Base-by-base conservation (phyloP, 768 basidiomycete species). In the Amanita brunnescens region DNA sequence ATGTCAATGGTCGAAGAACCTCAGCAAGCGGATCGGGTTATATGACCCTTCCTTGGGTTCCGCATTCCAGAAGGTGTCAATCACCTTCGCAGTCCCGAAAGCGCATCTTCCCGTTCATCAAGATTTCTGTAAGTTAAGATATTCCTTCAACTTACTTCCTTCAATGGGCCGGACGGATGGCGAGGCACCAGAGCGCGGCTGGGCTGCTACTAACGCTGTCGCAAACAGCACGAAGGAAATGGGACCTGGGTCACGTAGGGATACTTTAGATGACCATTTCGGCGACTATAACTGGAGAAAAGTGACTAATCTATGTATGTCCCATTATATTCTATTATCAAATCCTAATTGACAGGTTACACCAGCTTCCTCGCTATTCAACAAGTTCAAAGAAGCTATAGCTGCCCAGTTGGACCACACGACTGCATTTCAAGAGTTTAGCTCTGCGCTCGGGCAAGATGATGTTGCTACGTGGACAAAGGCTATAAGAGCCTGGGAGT, bases 191-290 rank as follows among this genome's bases (percentile, higher is more conserved):
- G 69, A 73, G 35, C 49, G 58, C 0, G 55, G 52, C 2, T 71
- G 69, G 70, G 38, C 65, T 0, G 53, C 44, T 0, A 39, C 59
- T 6, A 67, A 70, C 42, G 33, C 51, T 0, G 49, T 54, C 0
- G 61, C 62, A 1, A 45, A 49, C 1, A 66, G 63, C 37, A 68
- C 64, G 0, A 58, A 59, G 6, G 64, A 70, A 29, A 71, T 69
- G 68, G 63, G 62, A 0, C 60, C 64, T 0, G 64, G 64, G 0
- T 45, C 57, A 4, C 52, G 60, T 0, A 40, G 57, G 2, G 65
- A 67, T n/a, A 62, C 63, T 0, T 33, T 72, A 1, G 62, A 70
- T 34, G 66, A 68, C 4, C 55, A 60, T 0, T 63, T 61, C 34
- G 52, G 50, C 12, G 48, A 54, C 21, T 43, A 46, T 12, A 57